Evolutionary conservation across 2,329 filamentous ascomycete genomes (phyloP), one percentile per base, ranked within the genome.

Genomic region (Pseudogymnoascus sp.): DNA sequence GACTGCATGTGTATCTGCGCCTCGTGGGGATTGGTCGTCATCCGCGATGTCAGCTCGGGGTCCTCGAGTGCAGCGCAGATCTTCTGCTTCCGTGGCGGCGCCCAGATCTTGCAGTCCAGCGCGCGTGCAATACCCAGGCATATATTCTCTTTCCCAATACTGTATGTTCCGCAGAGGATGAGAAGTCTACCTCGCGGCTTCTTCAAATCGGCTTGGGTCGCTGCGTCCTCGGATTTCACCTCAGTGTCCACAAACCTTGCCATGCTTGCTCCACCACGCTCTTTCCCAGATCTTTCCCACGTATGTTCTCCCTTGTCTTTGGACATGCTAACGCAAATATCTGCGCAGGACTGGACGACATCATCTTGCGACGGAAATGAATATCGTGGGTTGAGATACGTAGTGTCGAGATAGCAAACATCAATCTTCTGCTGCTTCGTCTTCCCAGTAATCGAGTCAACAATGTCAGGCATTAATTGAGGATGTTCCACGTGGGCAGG

Each of bases 1-100:
- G 90, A 92, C 70, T 96, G 96, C 93, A 99, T 97, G 76, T 99
- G 95, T 0, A 99, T 92, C 75, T 98, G 93, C 0, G 95, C 95
- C 70, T 91, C 90, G 22, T 83, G 78, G 0, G 95, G 92, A 72
- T 97, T 80, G 6, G 82, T 81, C 0, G 95, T 99, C 70, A 99
- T 83, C 3, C 91, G 83, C 0, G 84, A 82, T 26, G 87, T 80
- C 4, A 99, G 82, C 71, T 96, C 93, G 0, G 89, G 82, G 72
- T 98, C 93, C 72, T 92, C 92, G 0, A 99, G 83, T 67, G 91
- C 91, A 22, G 84, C 82, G 76, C 91, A 93, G 26, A 98, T 91
- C 66, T 87, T 86, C 73, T 91, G 89, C 77, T 99, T 99, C 61
- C 83, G 81, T 0, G 91, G 80, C 1, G 91, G 86, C 0, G 93